Conservation (phyloP, 371 early-diverging fungal species). For the Rhizopus delemar region DNA sequence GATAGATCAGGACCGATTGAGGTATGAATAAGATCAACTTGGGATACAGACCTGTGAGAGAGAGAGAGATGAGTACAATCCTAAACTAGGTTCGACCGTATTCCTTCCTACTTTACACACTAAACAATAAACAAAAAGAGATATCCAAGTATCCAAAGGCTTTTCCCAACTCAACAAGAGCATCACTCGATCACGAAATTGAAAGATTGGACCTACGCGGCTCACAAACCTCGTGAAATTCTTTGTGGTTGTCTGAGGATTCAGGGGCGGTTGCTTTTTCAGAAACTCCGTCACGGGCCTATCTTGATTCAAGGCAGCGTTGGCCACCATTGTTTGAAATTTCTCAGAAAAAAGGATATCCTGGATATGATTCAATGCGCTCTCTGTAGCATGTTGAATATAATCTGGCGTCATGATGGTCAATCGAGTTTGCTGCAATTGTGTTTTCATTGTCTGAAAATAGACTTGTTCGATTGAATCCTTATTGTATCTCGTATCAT, state of each 20-base stretch:
- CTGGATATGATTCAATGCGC: slow-evolving; percentile 8
- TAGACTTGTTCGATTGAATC: slow-evolving; percentile 2
- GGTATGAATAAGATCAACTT: slow-evolving; percentile 38
- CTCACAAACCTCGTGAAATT: slow-evolving; percentile 50
- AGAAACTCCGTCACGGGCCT: slow-evolving; percentile 37
- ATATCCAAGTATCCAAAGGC: slow-evolving; percentile 35
- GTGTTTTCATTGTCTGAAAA: not conserved
- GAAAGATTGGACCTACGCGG: slow-evolving; percentile 47
- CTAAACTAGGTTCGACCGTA: not conserved
- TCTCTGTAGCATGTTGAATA: slow-evolving; percentile 7
- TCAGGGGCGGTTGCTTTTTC: slow-evolving; percentile 34
- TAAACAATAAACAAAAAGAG: slow-evolving; percentile 36
- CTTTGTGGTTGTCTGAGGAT: slow-evolving; percentile 42
- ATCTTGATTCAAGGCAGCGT: slow-evolving; percentile 32
- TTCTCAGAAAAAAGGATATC: slow-evolving; percentile 28
- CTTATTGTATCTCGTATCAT: slow-evolving; percentile 8
- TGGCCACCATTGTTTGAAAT: slow-evolving; percentile 36
- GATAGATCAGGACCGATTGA: slow-evolving; percentile 28
- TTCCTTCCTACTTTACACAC: slow-evolving; percentile 25
- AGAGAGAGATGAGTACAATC: not conserved
- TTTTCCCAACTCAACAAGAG: slow-evolving; percentile 47
- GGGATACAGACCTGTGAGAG: slow-evolving; percentile 39
- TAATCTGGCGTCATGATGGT: not conserved
- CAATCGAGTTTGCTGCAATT: not conserved
- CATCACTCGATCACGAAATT: slow-evolving; percentile 36